phyloP scores from a whole-genome alignment of 2,329 filamentous ascomycete species.

The Pyrenochaeta sp. region DNA sequence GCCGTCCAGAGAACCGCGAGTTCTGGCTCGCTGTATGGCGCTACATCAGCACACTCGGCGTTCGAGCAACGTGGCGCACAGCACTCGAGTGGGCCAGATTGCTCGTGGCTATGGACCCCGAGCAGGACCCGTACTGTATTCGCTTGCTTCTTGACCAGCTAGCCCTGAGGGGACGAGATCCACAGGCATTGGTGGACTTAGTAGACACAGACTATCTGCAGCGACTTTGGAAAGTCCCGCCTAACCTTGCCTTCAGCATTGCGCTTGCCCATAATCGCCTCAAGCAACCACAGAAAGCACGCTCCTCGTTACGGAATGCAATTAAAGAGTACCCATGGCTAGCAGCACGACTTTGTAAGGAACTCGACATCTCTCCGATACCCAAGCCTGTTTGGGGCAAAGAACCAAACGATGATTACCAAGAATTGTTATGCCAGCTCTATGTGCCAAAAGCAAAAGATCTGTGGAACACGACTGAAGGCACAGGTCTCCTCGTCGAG shows the following conservation, averaged over 20 bases:
- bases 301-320: constrained; percentile 69
- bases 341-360: constrained; percentile 79
- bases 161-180: constrained; percentile 81
- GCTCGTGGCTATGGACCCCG: constrained; percentile 75
- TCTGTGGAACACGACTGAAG: constrained; percentile 83
- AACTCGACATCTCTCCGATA: constrained; percentile 76
- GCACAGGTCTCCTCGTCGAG: constrained; percentile 72
- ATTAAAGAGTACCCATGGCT: constrained; percentile 85
- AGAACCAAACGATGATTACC: constrained; percentile 69
- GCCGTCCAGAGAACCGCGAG: constrained; percentile 85
- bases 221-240: constrained; percentile 62
- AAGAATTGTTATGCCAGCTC: constrained; percentile 75
- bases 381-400: constrained; percentile 86
- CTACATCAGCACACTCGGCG: constrained; percentile 83
- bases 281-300: constrained; percentile 71
- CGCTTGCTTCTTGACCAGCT: constrained; percentile 83
- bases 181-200: constrained; percentile 78
- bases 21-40: constrained; percentile 90
- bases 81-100: constrained; percentile 94
- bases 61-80: constrained; percentile 93
- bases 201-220: constrained; percentile 60
- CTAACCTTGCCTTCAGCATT: constrained; percentile 78
- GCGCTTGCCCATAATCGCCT: constrained; percentile 79
- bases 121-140: constrained; percentile 82
- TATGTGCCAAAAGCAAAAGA: constrained; percentile 81